Evolutionary conservation across 140 eudicot genomes (phyloP).

Genomic region (Senecio squalidus): DNA sequence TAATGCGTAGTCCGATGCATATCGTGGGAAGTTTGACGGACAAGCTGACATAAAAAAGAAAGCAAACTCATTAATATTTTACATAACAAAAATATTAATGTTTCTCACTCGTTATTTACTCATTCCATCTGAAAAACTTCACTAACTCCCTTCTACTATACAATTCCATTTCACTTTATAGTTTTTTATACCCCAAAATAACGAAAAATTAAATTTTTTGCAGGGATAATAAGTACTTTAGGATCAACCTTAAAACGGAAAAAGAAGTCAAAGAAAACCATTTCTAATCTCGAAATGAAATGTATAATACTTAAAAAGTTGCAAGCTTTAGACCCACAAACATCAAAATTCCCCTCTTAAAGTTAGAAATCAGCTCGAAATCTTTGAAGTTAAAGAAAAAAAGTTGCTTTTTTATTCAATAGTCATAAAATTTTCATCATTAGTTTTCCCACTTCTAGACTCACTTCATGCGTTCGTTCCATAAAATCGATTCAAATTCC

Average conservation of each 20-base stretch:
- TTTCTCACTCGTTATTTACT: no score
- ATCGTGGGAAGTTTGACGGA: slow-evolving; percentile 84
- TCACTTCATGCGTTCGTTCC: slow-evolving; percentile 4
- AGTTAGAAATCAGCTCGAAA: slow-evolving; percentile 6
- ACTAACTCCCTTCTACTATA: background rate
- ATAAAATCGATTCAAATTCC: background rate
- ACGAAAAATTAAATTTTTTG: background rate
- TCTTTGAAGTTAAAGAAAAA: background rate
- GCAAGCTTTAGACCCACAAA: slow-evolving; percentile 19
- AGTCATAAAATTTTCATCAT: slow-evolving; percentile 12
- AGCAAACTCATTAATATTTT: no score
- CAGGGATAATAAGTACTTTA: background rate
- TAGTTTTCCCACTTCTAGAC: slow-evolving; percentile 1
- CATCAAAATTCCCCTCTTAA: slow-evolving; percentile 10
- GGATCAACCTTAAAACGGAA: background rate
- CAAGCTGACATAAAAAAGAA: no score
- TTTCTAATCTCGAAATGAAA: background rate
- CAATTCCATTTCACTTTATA: background rate
- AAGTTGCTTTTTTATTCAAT: slow-evolving; percentile 3
- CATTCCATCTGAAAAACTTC: background rate
- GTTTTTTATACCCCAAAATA: background rate
- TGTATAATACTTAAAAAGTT: slow-evolving; percentile 3
- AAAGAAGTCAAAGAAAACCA: background rate
- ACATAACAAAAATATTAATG: background rate
- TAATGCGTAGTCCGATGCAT: slow-evolving; percentile 71